Base-by-base conservation (phyloP, 2,329 filamentous ascomycete genomes). In the Huntiella savannae region DNA sequence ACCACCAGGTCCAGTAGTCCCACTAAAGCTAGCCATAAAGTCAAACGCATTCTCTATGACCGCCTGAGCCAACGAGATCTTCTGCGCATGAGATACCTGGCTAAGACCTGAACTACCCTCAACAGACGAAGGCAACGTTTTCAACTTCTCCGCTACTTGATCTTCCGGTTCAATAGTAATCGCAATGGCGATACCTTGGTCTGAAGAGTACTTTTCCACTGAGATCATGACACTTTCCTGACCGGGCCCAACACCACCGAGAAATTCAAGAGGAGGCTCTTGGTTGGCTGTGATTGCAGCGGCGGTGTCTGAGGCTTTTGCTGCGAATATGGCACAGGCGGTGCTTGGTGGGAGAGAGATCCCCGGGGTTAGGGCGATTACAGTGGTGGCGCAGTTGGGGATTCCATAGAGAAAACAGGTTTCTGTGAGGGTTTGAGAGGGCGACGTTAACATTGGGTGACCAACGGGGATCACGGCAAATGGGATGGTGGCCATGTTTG, bases 31-130 rank as follows among this genome's bases (percentile, higher is more conserved):
- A 3, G 88, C 77, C 48, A 98, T 67, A 60, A 94, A 96, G 62
- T 98, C 95, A 62, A 96, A 98, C 11, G 88, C 91, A 61, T 95
- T 94, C 55, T 84, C 81, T 55, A 98, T 96, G 55, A 98, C 95
- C 52, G 84, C 70, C 63, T 96, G 86, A 28, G 91, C 91, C 17
- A 98, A 69, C 2, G 85, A 66, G 52, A 83, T 76, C 0, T 85
- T 91, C 4, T 40, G 39, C 34, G 47, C 49, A 6, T 46, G 46
- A 4, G 34, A 37, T 3, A 59, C 45, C 54, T 49, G 56, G 12
- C 8, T 12, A 22, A n/a, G 28, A n/a, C n/a, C 8, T 7, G 28
- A 12, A 8, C 16, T 8, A 32, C 3, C 4, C 5, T 3, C 12
- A 1, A 8, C 22, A 44, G 57, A 59, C 5, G 58, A 57, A 48